phyloP scores from a whole-genome alignment of 2,329 filamentous ascomycete species.

The Ascochyta koolunga region DNA sequence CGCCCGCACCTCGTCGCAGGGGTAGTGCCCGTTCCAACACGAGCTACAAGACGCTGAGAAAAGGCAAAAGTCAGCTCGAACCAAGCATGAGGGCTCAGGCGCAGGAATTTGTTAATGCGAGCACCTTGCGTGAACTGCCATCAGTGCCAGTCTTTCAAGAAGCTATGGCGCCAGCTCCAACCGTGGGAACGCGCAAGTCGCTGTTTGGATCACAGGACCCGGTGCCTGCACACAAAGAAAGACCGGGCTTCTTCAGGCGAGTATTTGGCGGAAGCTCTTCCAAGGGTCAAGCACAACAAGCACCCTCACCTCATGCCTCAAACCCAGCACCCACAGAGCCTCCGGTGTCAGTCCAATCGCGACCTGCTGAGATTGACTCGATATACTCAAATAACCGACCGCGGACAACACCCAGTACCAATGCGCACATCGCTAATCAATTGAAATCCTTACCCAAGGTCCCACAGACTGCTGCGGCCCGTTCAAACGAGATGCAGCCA shows the following conservation, averaged over 20 bases:
- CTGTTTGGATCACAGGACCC: slow-evolving; percentile 49
- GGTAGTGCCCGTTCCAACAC: slow-evolving; percentile 66
- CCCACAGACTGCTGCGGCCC: slow-evolving; percentile 34
- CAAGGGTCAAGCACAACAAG: slow-evolving; percentile 55
- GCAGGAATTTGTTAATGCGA: slow-evolving; percentile 56
- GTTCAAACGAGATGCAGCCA: slow-evolving; percentile 31
- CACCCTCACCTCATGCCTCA: slow-evolving; percentile 11
- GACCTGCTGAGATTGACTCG: slow-evolving; percentile 36
- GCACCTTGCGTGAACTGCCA: slow-evolving; percentile 51
- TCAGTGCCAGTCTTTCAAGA: slow-evolving; percentile 55
- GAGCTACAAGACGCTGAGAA: slow-evolving; percentile 50
- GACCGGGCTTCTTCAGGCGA: slow-evolving; percentile 88
- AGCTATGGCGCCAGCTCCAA: slow-evolving; percentile 59
- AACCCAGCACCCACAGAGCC: slow-evolving; percentile 24
- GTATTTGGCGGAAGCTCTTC: slow-evolving; percentile 76
- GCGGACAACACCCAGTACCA: slow-evolving; percentile 49
- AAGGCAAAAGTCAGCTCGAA: slow-evolving; percentile 52
- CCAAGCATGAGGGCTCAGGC: slow-evolving; percentile 53
- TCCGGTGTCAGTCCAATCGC: slow-evolving; percentile 24
- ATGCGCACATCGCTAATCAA: slow-evolving; percentile 55
- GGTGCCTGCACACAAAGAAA: slow-evolving; percentile 60
- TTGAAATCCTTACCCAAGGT: slow-evolving; percentile 50
- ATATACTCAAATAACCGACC: slow-evolving; percentile 42
- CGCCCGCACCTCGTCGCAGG: slow-evolving; percentile 57
- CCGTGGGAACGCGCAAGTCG: slow-evolving; percentile 58